A percentile compares a stretch with the other conserved stretches of the same genome.
Conservation (phyloP, 352 stramenopile genomes). For the Phytophthora aleatoria region DNA sequence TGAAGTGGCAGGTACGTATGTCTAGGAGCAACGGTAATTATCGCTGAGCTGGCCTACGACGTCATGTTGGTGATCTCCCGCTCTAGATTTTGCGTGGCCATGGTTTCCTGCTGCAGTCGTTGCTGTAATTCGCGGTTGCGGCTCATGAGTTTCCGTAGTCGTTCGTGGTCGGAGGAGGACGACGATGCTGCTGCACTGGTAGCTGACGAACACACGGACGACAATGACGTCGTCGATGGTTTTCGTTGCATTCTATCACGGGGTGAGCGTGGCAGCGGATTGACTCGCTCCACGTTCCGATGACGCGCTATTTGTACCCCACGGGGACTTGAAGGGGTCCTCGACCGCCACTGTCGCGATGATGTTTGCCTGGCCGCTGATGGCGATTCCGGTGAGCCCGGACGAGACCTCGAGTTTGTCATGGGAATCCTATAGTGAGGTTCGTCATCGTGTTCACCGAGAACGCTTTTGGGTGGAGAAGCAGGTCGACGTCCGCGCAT, state of each 20-base stretch:
- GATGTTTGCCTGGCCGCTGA: slow-evolving; percentile 8
- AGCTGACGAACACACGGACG: slow-evolving; percentile 32
- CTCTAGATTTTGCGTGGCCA: slow-evolving; percentile 72
- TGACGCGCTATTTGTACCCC: slow-evolving; percentile 5
- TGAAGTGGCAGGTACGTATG: not conserved
- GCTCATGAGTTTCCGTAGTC: slow-evolving; percentile 73
- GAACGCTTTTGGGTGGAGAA: slow-evolving; percentile 2
- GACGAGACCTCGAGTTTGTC: slow-evolving; percentile 4
- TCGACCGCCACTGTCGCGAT: slow-evolving; percentile 19
- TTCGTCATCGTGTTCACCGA: slow-evolving; percentile 15
- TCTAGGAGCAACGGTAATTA: too few relatives aligned
- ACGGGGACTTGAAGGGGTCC: slow-evolving; percentile 8
- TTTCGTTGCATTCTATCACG: slow-evolving; percentile 20
- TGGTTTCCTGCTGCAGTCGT: slow-evolving; percentile 72
- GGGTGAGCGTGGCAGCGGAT: slow-evolving; percentile 12
- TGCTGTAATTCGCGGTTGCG: slow-evolving; percentile 81
- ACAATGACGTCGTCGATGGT: slow-evolving; percentile 43
- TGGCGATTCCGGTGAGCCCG: slow-evolving; percentile 10
- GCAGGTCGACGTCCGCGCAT: slow-evolving; percentile 1
- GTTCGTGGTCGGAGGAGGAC: slow-evolving; percentile 57
- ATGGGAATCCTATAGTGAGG: slow-evolving; percentile 2
- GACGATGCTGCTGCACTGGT: slow-evolving; percentile 28
- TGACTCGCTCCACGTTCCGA: slow-evolving; percentile 9
- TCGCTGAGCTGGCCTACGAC: slow-evolving; percentile 8
- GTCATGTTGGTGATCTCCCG: slow-evolving; percentile 75